These are phyloP conservation scores for Phytophthora hibernalis DNA, from an alignment of 352 stramenopile genomes.

Conservation along the genomic window DNA sequence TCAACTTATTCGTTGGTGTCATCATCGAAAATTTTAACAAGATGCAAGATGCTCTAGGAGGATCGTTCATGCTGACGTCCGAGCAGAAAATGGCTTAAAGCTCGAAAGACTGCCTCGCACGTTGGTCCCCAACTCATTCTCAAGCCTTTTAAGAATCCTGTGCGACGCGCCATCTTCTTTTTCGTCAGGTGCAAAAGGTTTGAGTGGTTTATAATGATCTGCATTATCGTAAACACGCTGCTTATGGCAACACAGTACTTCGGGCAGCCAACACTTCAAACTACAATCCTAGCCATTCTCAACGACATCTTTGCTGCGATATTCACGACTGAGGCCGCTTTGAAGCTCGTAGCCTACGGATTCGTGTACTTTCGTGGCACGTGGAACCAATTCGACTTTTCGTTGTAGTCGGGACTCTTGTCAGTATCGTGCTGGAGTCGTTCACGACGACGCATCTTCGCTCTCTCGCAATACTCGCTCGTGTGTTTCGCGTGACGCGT, in stretches of 20 bases:
- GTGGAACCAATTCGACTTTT: constrained; percentile 92
- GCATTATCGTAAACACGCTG: constrained; percentile 88
- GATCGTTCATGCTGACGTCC: constrained; percentile 78
- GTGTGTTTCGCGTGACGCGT: constrained; percentile 89
- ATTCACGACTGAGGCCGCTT: constrained; percentile 85
- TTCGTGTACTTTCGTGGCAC: constrained; percentile 75
- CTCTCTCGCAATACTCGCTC: constrained; percentile 86
- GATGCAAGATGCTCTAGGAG: constrained; percentile 77
- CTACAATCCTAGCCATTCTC: constrained; percentile 51
- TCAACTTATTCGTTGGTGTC: constrained; percentile 94
- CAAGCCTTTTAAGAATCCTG: constrained; percentile 50
- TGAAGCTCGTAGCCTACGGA: constrained; percentile 87
- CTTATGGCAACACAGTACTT: constrained; percentile 88
- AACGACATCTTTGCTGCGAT: constrained; percentile 90
- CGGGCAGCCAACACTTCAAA: constrained; percentile 66
- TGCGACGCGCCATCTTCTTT: constrained; percentile 64
- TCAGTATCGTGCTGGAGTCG: constrained; percentile 40
- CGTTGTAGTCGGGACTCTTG: constrained; percentile 60
- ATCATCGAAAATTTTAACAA: constrained; percentile 95
- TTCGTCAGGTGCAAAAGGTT: constrained; percentile 72
- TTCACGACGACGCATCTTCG: constrained; percentile 63
- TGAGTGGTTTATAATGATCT: constrained; percentile 86
- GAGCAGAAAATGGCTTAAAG: constrained; percentile 88
- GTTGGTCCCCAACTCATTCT: constrained; percentile 59
- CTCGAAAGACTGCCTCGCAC: constrained; percentile 56